Conservation (phyloP, 2,329 filamentous ascomycete species). For the Arachnomyces sp. region DNA sequence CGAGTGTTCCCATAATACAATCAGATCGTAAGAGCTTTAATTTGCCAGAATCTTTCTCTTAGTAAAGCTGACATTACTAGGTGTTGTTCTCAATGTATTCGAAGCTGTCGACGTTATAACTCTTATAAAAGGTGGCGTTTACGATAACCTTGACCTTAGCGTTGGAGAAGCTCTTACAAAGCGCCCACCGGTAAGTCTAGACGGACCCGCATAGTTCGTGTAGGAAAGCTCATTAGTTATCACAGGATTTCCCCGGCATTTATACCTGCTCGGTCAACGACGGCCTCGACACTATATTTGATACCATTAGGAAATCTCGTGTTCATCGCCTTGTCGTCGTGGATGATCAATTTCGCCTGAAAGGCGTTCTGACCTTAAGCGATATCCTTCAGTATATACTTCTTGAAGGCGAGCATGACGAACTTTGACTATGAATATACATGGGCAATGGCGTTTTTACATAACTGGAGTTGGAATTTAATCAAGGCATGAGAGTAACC, state of each 20-base stretch:
- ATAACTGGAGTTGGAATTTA: constrained; percentile 16
- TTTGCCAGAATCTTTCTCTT: too few species aligned
- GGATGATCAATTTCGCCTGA: constrained; percentile 77
- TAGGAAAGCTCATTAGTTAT: background rate
- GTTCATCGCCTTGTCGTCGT: constrained; percentile 91
- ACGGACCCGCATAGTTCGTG: background rate
- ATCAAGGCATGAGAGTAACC: constrained; percentile 9
- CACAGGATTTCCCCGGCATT: constrained; percentile 81
- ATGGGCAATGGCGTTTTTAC: constrained; percentile 6
- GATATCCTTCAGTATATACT: constrained; percentile 96
- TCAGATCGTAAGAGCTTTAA: constrained; percentile 47
- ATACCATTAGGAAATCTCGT: constrained; percentile 88
- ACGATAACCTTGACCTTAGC: constrained; percentile 78
- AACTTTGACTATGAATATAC: constrained; percentile 23
- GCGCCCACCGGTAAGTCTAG: constrained; percentile 58
- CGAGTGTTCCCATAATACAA: constrained; percentile 88
- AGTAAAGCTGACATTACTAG: constrained; percentile 26
- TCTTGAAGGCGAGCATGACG: constrained; percentile 64
- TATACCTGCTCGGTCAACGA: constrained; percentile 93
- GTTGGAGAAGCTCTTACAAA: constrained; percentile 86
- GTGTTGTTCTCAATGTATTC: constrained; percentile 83
- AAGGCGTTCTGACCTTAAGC: constrained; percentile 84
- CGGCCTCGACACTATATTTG: constrained; percentile 89
- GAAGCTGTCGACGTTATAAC: constrained; percentile 96
- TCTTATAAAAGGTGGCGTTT: constrained; percentile 85